A percentile compares a stretch with the other conserved stretches of the same genome.
Conservation (phyloP, 345 rosid species). For the Camelina laxa region DNA sequence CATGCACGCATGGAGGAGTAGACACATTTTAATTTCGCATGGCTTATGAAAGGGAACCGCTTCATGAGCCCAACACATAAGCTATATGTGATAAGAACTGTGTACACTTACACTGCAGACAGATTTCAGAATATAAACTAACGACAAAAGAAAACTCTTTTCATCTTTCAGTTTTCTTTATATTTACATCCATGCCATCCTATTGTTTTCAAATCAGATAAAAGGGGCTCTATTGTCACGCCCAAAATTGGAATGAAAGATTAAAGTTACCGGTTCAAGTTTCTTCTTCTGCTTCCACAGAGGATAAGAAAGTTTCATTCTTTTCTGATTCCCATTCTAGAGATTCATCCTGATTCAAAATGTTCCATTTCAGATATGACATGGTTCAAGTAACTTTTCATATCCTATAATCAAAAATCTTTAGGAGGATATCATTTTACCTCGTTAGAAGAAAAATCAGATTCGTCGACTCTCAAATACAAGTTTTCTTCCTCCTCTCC, state of each 20-base stretch:
- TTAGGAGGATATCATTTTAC: slow-evolving; percentile 43
- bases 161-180: neutral
- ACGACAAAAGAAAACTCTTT: neutral
- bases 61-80: slow-evolving; percentile 12
- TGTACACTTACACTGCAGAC: neutral
- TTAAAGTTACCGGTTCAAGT: slow-evolving; percentile 3
- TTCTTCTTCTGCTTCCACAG: slow-evolving; percentile 23
- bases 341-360: slow-evolving; percentile 38
- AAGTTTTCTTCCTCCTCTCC: slow-evolving; percentile 43
- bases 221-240: too few relatives aligned
- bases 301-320: slow-evolving; percentile 32
- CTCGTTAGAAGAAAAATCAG: slow-evolving; percentile 58
- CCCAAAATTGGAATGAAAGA: too few relatives aligned
- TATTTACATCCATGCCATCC: too few relatives aligned
- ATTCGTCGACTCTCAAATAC: slow-evolving; percentile 44
- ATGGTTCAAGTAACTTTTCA: slow-evolving; percentile 6
- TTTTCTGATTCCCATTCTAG: slow-evolving; percentile 22
- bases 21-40: slow-evolving; percentile 18
- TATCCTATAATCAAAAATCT: neutral
- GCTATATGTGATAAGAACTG: slow-evolving; percentile 1
- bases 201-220: too few relatives aligned
- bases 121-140: neutral
- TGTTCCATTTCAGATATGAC: slow-evolving; percentile 2
- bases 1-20: neutral
- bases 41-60: neutral